phyloP scores from a whole-genome alignment of 306 rosid species.

The Begonia fuchsioides region DNA sequence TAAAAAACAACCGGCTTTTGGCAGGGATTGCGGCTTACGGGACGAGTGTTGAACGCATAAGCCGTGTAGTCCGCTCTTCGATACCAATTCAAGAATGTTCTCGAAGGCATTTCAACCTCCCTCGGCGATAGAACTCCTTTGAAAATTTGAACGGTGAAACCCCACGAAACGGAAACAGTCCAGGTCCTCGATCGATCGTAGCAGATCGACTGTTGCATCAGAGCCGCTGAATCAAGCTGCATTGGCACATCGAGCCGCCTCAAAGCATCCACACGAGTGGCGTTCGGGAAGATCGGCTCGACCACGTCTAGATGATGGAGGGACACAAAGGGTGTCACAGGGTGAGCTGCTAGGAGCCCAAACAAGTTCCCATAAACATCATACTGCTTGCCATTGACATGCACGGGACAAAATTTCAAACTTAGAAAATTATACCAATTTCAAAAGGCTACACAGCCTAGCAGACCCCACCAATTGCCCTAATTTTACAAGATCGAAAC shows the following conservation, averaged over 20 bases:
- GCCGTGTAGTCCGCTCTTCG: slow-evolving; percentile 88
- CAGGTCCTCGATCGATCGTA: slow-evolving; percentile 45
- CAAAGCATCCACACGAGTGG: slow-evolving; percentile 55
- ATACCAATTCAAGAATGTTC: slow-evolving; percentile 93
- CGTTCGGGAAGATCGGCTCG: slow-evolving; percentile 87
- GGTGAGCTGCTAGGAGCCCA: slow-evolving; percentile 94
- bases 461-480: too few relatives aligned
- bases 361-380: slow-evolving; percentile 91
- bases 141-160: slow-evolving; percentile 70
- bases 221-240: slow-evolving; percentile 69
- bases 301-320: slow-evolving; percentile 94
- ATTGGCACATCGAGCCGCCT: slow-evolving; percentile 49
- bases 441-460: too few relatives aligned
- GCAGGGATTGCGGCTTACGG: slow-evolving; percentile 72
- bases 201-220: slow-evolving; percentile 92
- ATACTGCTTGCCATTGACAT: slow-evolving; percentile 29
- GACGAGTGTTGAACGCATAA: slow-evolving; percentile 92
- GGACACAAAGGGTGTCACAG: slow-evolving; percentile 81
- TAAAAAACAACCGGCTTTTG: slow-evolving; percentile 86
- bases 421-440: too few relatives aligned
- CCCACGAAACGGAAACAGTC: slow-evolving; percentile 95
- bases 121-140: slow-evolving; percentile 73
- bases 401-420: too few relatives aligned
- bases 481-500: too few relatives aligned
- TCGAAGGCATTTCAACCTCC: slow-evolving; percentile 90